phyloP scores from a whole-genome alignment of 805 yeast genomes.

The Kodamaea kakaduensis region DNA sequence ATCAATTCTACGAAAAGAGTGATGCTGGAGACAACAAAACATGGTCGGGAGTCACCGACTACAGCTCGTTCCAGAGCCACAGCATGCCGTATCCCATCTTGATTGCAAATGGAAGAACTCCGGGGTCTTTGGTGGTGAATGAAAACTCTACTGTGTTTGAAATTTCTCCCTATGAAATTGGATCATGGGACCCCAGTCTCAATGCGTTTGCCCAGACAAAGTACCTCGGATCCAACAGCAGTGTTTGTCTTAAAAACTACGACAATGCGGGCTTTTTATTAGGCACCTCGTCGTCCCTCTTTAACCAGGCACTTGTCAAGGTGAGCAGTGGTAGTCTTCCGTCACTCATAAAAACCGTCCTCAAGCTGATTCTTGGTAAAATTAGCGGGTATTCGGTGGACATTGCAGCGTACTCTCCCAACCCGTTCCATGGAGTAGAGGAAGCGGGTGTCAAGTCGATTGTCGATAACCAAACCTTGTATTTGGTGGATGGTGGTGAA shows the following conservation, averaged over 20 bases:
- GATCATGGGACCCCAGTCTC: constrained; percentile 41
- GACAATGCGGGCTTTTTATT: constrained; percentile 39
- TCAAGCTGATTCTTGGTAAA: constrained; percentile 21
- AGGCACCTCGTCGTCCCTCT: constrained; percentile 39
- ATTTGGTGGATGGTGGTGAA: constrained; percentile 42
- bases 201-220: constrained; percentile 26
- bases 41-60: constrained; percentile 23
- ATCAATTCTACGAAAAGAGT: constrained; percentile 28
- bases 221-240: constrained; percentile 25
- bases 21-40: constrained; percentile 24
- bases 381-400: constrained; percentile 28
- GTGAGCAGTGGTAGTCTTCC: constrained; percentile 21
- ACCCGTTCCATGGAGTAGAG: constrained; percentile 30
- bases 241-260: constrained; percentile 25
- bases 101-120: constrained; percentile 57
- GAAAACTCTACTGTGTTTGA: constrained; percentile 61
- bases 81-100: constrained; percentile 40
- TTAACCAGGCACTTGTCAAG: constrained; percentile 30
- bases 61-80: constrained; percentile 23
- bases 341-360: constrained; percentile 20
- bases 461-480: constrained; percentile 28
- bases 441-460: constrained; percentile 18
- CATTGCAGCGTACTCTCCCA: constrained; percentile 38
- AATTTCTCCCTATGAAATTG: constrained; percentile 36
- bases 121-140: constrained; percentile 52